phyloP scores from a whole-genome alignment of 805 yeast species.

The Hermanozyma aechmeae region DNA sequence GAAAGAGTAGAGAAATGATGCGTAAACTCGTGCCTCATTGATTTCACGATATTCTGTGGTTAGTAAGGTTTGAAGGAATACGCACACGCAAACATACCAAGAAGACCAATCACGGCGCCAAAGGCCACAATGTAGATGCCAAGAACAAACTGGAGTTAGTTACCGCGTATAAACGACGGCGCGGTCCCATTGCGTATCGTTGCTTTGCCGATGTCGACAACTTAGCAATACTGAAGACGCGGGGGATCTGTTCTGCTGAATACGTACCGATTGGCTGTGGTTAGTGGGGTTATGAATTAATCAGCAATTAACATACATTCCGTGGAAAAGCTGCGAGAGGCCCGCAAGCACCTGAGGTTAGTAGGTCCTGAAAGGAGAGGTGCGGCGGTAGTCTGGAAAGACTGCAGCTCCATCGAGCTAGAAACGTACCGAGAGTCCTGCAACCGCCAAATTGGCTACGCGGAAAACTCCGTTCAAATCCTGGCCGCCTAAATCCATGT shows the following conservation, averaged over 20 bases:
- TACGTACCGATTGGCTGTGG: constrained; percentile 29
- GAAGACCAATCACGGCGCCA: constrained; percentile 43
- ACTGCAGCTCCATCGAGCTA: no score
- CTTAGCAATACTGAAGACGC: no score
- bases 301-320: constrained; percentile 28
- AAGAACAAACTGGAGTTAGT: constrained; percentile 39
- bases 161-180: no score
- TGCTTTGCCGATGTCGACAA: no score
- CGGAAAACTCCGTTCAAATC: constrained; percentile 40
- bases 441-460: constrained; percentile 46
- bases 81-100: constrained; percentile 25
- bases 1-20: constrained; percentile 60
- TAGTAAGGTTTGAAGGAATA: constrained; percentile 4
- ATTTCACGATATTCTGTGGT: constrained; percentile 42
- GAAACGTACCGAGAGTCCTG: constrained; percentile 42
- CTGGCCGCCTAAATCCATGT: no score
- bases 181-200: no score
- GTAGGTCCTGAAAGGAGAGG: constrained; percentile 2
- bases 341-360: constrained; percentile 35
- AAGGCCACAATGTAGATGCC: constrained; percentile 50
- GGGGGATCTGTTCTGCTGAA: no score
- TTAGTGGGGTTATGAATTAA: constrained; percentile 13
- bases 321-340: constrained; percentile 40
- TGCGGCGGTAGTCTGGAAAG: no score
- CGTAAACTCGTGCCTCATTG: constrained; percentile 54